Evolutionary conservation across 1,284 basidiomycete genomes (phyloP).

Genomic region (Cerioporus squamosus): DNA sequence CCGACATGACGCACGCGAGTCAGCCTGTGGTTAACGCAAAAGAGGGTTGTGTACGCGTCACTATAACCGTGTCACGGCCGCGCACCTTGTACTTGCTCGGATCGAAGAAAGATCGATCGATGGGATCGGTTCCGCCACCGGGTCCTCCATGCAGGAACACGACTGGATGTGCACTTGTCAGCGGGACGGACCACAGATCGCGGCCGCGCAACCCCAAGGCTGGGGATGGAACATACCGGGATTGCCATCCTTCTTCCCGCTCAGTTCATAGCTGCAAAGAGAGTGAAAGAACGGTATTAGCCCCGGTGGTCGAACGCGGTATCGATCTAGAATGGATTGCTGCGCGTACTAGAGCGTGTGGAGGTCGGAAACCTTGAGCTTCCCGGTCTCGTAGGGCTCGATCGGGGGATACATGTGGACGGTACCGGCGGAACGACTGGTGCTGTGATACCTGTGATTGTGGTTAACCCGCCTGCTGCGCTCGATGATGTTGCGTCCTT

Average conservation of each 20-base stretch:
- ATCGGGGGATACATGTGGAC: conserved; percentile 34
- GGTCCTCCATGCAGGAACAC: conserved; percentile 86
- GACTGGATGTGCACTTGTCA: conserved; percentile 46
- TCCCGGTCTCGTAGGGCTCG: conserved; percentile 67
- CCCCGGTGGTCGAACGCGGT: not conserved
- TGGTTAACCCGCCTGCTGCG: too few relatives aligned
- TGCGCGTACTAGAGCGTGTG: conserved; percentile 80
- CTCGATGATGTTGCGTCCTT: too few relatives aligned
- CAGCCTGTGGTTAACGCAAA: not conserved
- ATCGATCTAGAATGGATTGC: not conserved
- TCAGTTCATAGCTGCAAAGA: conserved; percentile 78
- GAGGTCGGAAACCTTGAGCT: conserved; percentile 73
- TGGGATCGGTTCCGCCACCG: conserved; percentile 69
- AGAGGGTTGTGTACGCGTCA: not conserved
- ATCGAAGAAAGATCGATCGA: conserved; percentile 82
- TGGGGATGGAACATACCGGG: conserved; percentile 56
- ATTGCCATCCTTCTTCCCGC: conserved; percentile 75
- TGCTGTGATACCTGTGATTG: not conserved
- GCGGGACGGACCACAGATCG: not conserved
- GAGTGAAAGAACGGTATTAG: not conserved
- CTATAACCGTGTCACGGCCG: not conserved
- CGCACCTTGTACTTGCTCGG: conserved; percentile 80
- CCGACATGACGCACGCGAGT: not conserved
- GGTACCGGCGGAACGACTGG: not conserved
- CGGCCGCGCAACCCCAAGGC: not conserved